Evolutionary conservation across 2,329 filamentous ascomycete genomes (phyloP).

Genomic region (Endoconidiophora laricicola): DNA sequence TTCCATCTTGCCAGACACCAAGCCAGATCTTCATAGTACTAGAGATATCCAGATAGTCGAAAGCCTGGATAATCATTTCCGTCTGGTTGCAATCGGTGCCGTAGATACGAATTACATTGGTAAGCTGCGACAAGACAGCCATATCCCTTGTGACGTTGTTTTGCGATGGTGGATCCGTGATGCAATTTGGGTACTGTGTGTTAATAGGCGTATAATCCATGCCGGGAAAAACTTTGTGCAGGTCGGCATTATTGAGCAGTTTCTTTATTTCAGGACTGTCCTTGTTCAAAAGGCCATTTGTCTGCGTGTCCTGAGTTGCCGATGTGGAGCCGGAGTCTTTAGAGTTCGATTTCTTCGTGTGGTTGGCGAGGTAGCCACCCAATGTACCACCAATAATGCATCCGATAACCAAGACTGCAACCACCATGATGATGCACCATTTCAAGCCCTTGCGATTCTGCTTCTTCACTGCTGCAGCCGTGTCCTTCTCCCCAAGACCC

Average conservation of each 20-base stretch:
- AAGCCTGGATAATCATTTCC: slow-evolving; percentile 74
- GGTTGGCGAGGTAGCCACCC: slow-evolving; percentile 52
- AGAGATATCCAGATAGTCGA: slow-evolving; percentile 55
- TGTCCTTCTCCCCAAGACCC: not conserved
- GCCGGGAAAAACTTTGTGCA: slow-evolving; percentile 88
- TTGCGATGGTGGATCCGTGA: slow-evolving; percentile 62
- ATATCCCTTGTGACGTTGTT: slow-evolving; percentile 90
- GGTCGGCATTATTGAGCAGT: slow-evolving; percentile 60
- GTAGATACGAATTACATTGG: slow-evolving; percentile 74
- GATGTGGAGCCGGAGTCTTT: slow-evolving; percentile 23
- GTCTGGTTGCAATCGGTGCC: slow-evolving; percentile 97
- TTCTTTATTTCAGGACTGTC: slow-evolving; percentile 65
- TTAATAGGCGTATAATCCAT: slow-evolving; percentile 92
- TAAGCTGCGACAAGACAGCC: slow-evolving; percentile 77
- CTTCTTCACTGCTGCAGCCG: slow-evolving; percentile 30
- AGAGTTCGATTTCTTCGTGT: slow-evolving; percentile 19
- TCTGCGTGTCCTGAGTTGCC: slow-evolving; percentile 39
- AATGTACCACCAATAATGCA: slow-evolving; percentile 59
- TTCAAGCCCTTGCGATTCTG: slow-evolving; percentile 48
- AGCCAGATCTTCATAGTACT: slow-evolving; percentile 75
- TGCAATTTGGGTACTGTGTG: slow-evolving; percentile 73
- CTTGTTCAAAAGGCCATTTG: slow-evolving; percentile 55
- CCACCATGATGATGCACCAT: slow-evolving; percentile 47
- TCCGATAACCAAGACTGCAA: slow-evolving; percentile 49
- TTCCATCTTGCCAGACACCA: slow-evolving; percentile 80